Conservation (phyloP, 305 asterid genomes). For the Fraxinus latifolia region DNA sequence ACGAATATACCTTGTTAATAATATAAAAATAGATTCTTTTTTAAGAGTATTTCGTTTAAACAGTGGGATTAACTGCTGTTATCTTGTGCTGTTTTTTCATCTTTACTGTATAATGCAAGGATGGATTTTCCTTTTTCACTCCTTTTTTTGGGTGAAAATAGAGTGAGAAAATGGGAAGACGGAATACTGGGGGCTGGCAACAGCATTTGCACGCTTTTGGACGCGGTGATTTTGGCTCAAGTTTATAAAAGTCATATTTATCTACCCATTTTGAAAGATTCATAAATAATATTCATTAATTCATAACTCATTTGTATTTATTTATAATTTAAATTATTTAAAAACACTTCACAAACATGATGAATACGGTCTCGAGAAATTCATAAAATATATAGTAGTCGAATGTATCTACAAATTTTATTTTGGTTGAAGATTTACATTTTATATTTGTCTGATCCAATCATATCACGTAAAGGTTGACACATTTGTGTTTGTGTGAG, state of each 20-base stretch:
- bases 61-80: not conserved
- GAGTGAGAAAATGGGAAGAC: not conserved
- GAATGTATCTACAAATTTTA: not conserved
- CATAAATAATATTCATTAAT: not conserved
- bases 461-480: not conserved
- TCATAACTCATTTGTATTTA: not conserved
- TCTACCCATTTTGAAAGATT: not conserved
- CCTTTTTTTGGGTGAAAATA: not conserved
- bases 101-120: not conserved
- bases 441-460: not conserved
- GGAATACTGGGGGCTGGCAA: not conserved
- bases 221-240: not conserved
- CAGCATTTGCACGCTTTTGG: not conserved
- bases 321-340: too few relatives aligned
- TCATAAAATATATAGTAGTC: not conserved
- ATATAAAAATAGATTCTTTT: not conserved
- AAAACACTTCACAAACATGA: not conserved
- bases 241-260: not conserved
- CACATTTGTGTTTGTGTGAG: not conserved
- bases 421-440: not conserved
- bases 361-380: not conserved
- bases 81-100: not conserved
- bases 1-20: slow-evolving; percentile 18
- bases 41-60: not conserved
- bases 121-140: not conserved